Conservation (phyloP, 2,329 filamentous ascomycete species). For the Fusarium falciforme region DNA sequence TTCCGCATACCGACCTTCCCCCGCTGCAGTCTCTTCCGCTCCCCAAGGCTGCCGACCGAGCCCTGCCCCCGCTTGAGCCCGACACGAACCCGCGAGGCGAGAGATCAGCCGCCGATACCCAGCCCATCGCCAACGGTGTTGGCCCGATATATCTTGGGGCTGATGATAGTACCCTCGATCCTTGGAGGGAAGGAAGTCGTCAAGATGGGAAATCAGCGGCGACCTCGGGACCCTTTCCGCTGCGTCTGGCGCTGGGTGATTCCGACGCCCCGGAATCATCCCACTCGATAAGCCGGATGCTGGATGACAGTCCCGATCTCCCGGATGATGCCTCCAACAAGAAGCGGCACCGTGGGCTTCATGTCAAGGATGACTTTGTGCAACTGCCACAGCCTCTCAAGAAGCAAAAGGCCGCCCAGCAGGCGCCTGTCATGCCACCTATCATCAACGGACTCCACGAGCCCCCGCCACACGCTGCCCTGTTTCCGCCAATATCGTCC, state of each 20-base stretch:
- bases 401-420: slow-evolving; percentile 70
- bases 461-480: slow-evolving; percentile 68
- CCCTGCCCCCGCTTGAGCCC: slow-evolving; percentile 65
- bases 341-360: slow-evolving; percentile 63
- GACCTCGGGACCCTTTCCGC: slow-evolving; percentile 47
- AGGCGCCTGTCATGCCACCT: slow-evolving; percentile 66
- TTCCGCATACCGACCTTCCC: slow-evolving; percentile 64
- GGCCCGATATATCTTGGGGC: slow-evolving; percentile 30
- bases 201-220: slow-evolving; percentile 41
- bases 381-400: slow-evolving; percentile 73
- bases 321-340: slow-evolving; percentile 62
- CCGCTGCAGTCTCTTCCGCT: slow-evolving; percentile 62
- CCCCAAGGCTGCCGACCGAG: slow-evolving; percentile 57
- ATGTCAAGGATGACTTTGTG: slow-evolving; percentile 70
- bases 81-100: slow-evolving; percentile 58
- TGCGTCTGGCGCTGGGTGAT: slow-evolving; percentile 57
- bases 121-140: slow-evolving; percentile 21
- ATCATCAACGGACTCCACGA: slow-evolving; percentile 74
- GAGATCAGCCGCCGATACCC: slow-evolving; percentile 38
- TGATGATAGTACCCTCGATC: slow-evolving; percentile 37
- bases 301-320: slow-evolving; percentile 57
- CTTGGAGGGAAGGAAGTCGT: slow-evolving; percentile 36
- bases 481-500: slow-evolving; percentile 73
- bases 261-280: slow-evolving; percentile 53
- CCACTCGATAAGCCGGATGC: slow-evolving; percentile 58